phyloP scores from a whole-genome alignment of 2,329 filamentous ascomycete species.

The Remersonia thermophila region DNA sequence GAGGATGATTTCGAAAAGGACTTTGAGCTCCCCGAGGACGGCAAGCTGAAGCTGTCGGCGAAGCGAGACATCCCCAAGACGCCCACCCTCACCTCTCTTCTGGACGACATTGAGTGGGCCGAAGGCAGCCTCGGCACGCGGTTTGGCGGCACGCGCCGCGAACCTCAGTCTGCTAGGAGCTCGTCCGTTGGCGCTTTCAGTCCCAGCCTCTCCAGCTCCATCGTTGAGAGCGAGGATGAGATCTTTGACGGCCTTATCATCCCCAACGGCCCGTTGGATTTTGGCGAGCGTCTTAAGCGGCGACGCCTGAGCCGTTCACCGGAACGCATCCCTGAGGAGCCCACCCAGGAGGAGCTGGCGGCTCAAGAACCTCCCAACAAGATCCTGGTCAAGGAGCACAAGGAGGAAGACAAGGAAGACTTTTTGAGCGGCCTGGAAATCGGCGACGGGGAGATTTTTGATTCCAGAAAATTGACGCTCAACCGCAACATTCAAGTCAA shows the following conservation, averaged over 20 bases:
- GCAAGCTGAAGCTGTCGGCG: conserved; percentile 52
- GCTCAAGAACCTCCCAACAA: conserved; percentile 22
- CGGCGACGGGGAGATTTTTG: conserved; percentile 70
- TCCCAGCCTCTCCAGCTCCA: conserved; percentile 81
- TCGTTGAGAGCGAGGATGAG: conserved; percentile 88
- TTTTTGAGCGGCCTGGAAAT: conserved; percentile 80
- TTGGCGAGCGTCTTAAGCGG: conserved; percentile 64
- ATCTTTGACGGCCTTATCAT: conserved; percentile 80
- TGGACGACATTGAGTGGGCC: conserved; percentile 83
- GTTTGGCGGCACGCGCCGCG: conserved; percentile 74
- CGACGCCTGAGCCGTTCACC: conserved; percentile 51
- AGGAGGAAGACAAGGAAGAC: conserved; percentile 49
- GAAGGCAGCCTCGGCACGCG: conserved; percentile 87
- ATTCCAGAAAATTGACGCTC: conserved; percentile 66
- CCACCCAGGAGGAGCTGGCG: conserved; percentile 11
- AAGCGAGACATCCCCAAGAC: conserved; percentile 51
- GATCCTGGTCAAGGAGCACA: conserved; percentile 20
- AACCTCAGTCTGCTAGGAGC: conserved; percentile 67
- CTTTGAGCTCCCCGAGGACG: conserved; percentile 57
- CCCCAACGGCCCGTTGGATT: conserved; percentile 71
- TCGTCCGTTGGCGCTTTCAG: conserved; percentile 83
- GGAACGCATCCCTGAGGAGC: conserved; percentile 32
- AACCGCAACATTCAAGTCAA: conserved; percentile 91
- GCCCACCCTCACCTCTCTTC: conserved; percentile 39
- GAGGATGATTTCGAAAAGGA: conserved; percentile 61